These are phyloP conservation scores for Butyriboletus loyo DNA, from an alignment of 768 basidiomycete species.

Conservation along the genomic window DNA sequence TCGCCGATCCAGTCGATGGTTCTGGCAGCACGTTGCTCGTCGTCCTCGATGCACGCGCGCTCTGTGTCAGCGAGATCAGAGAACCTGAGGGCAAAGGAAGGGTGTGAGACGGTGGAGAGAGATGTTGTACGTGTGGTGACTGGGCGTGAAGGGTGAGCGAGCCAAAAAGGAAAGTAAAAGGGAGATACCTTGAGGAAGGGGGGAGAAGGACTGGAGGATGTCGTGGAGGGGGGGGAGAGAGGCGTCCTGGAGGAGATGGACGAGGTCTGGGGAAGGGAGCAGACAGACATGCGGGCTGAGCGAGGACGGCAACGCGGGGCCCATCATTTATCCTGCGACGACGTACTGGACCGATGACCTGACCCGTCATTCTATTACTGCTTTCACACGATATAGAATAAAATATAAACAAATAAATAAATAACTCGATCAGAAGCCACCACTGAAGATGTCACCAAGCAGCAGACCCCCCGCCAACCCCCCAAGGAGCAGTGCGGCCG, in stretches of 20 bases:
- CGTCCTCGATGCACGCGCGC: slow-evolving; percentile 70
- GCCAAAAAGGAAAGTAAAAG: not conserved
- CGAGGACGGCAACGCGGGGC: slow-evolving; percentile 61
- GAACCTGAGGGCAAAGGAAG: slow-evolving; percentile 74
- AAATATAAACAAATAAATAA: slow-evolving; percentile 3
- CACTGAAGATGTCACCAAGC: slow-evolving; percentile 43
- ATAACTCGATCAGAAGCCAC: slow-evolving; percentile 33
- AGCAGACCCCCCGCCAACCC: slow-evolving; percentile 50
- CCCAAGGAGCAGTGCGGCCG: slow-evolving; percentile 32
- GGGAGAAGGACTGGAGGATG: slow-evolving; percentile 82
- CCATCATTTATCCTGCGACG: slow-evolving; percentile 32
- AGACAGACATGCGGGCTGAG: slow-evolving; percentile 82
- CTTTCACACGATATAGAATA: slow-evolving; percentile 6
- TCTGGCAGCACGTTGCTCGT: slow-evolving; percentile 72
- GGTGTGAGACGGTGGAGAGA: slow-evolving; percentile 65
- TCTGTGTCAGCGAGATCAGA: slow-evolving; percentile 74
- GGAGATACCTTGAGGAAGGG: slow-evolving; percentile 67
- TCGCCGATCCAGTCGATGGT: slow-evolving; percentile 86
- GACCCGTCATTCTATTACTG: not conserved
- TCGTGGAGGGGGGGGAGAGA: slow-evolving; percentile 68
- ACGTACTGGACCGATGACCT: not conserved
- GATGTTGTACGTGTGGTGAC: slow-evolving; percentile 79
- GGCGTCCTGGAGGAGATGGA: slow-evolving; percentile 52
- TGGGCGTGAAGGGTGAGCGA: slow-evolving; percentile 29
- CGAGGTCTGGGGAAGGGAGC: slow-evolving; percentile 67